Evolutionary conservation across 352 stramenopile species (phyloP).

Genomic region (Globisporangium middletonii): DNA sequence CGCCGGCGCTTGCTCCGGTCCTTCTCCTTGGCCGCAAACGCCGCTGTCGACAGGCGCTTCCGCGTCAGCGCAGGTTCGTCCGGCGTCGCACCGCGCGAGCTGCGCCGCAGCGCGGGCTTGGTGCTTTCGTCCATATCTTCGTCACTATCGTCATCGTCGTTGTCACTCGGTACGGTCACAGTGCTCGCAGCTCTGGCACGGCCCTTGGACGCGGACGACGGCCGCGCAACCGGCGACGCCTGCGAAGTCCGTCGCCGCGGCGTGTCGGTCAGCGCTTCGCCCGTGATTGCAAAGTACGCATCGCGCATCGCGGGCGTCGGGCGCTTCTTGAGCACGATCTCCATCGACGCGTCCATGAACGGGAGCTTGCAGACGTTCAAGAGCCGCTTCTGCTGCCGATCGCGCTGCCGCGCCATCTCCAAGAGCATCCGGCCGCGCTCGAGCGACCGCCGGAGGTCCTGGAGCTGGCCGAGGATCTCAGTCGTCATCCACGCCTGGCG

Average conservation of each 20-base stretch:
- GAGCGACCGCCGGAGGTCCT: conserved; percentile 67
- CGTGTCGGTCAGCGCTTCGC: conserved; percentile 45
- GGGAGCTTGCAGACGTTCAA: conserved; percentile 53
- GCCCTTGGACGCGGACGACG: not conserved
- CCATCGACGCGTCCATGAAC: conserved; percentile 59
- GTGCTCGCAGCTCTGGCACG: not conserved
- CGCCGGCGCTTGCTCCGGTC: conserved; percentile 15
- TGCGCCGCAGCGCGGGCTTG: conserved; percentile 11
- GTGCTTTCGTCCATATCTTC: conserved; percentile 7
- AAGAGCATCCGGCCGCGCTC: conserved; percentile 81
- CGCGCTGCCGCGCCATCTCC: conserved; percentile 79
- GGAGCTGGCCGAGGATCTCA: conserved; percentile 66
- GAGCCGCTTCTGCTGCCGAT: conserved; percentile 79
- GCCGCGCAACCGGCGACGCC: conserved; percentile 13
- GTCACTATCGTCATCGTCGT: conserved; percentile 2
- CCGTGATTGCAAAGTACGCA: conserved; percentile 54
- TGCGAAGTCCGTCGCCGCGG: conserved; percentile 24
- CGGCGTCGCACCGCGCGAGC: conserved; percentile 3
- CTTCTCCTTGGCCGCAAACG: not conserved
- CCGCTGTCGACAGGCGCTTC: conserved; percentile 3
- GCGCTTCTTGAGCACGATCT: conserved; percentile 74
- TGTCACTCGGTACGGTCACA: not conserved
- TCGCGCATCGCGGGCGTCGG: conserved; percentile 66
- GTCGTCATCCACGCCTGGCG: conserved; percentile 75
- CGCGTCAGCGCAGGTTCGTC: not conserved